Conservation (phyloP, 2,329 filamentous ascomycete species). For the Berkeleyomyces basicola region DNA sequence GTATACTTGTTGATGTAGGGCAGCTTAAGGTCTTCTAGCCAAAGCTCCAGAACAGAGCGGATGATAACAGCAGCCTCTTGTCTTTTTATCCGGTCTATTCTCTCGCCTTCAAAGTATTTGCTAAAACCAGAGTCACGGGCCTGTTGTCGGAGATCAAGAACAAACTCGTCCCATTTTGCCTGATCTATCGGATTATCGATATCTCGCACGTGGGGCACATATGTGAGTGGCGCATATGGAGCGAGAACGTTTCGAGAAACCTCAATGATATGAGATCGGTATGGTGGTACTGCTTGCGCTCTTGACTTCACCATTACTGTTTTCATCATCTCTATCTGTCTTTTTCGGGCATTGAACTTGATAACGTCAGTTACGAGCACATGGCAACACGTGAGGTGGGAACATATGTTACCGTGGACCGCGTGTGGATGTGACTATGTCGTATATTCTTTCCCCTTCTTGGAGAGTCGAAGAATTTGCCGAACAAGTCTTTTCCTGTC, state of each 20-base stretch:
- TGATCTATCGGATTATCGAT: slow-evolving; percentile 35
- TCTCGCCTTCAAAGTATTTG: slow-evolving; percentile 9
- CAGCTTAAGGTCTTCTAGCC: slow-evolving; percentile 37
- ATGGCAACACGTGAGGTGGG: neutral
- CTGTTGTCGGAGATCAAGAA: slow-evolving; percentile 8
- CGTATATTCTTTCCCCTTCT: neutral
- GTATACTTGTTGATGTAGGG: slow-evolving; percentile 2
- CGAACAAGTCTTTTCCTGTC: neutral
- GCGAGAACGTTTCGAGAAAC: slow-evolving; percentile 43
- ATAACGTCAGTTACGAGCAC: neutral
- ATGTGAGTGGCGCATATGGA: slow-evolving; percentile 42
- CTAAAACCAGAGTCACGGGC: slow-evolving; percentile 8
- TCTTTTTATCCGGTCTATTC: slow-evolving; percentile 8
- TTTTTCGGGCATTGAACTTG: slow-evolving; percentile 1
- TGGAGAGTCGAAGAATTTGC: neutral
- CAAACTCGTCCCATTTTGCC: slow-evolving; percentile 5
- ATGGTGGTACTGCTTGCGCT: slow-evolving; percentile 36
- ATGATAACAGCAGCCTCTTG: slow-evolving; percentile 9
- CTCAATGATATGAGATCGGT: slow-evolving; percentile 43
- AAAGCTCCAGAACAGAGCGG: slow-evolving; percentile 23
- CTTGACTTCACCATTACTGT: slow-evolving; percentile 33
- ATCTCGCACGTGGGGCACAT: slow-evolving; percentile 42
- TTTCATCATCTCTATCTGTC: slow-evolving; percentile 3
- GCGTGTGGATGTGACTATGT: neutral
- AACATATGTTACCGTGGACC: neutral